phyloP scores from a whole-genome alignment of 108 stramenopile species.

The Thalassiosira profunda region DNA sequence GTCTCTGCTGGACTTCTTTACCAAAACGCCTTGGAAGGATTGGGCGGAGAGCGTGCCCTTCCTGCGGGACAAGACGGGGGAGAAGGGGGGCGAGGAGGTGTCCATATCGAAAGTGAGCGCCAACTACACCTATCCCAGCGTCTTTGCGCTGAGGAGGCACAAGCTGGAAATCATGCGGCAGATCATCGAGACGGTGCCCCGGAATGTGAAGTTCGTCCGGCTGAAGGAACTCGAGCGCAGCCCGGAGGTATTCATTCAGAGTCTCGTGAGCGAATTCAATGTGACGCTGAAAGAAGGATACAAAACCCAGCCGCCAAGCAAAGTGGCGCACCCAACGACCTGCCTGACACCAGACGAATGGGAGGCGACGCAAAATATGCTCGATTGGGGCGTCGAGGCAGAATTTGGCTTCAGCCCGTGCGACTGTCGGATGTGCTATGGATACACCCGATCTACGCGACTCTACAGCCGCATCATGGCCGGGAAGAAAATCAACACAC shows the following conservation, averaged over 20 bases:
- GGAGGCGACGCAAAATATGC: slow-evolving; percentile 28
- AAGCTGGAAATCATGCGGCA: slow-evolving; percentile 50
- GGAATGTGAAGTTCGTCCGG: slow-evolving; percentile 45
- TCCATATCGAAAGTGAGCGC: slow-evolving; percentile 40
- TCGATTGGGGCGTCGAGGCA: slow-evolving; percentile 44
- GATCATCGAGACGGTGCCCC: slow-evolving; percentile 31
- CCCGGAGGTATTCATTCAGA: slow-evolving; percentile 45
- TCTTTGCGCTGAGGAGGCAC: slow-evolving; percentile 39
- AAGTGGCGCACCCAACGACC: slow-evolving; percentile 22
- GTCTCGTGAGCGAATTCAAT: slow-evolving; percentile 28
- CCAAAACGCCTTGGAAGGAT: slow-evolving; percentile 35
- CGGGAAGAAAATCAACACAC: slow-evolving; percentile 20
- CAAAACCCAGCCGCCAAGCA: slow-evolving; percentile 20
- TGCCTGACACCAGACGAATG: slow-evolving; percentile 47
- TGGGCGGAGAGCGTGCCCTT: slow-evolving; percentile 47
- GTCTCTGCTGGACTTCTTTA: slow-evolving; percentile 33
- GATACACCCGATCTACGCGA: slow-evolving; percentile 28
- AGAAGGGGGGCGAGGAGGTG: slow-evolving; percentile 2
- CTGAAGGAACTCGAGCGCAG: slow-evolving; percentile 45
- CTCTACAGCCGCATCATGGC: slow-evolving; percentile 15
- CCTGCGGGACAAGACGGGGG: slow-evolving; percentile 10
- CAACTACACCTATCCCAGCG: slow-evolving; percentile 44
- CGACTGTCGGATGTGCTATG: slow-evolving; percentile 54
- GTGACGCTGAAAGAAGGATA: slow-evolving; percentile 27
- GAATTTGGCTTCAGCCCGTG: slow-evolving; percentile 48